A percentile compares a stretch with the other conserved stretches of the same genome.
Conservation (phyloP, 345 rosid genomes). For the Populus euphratica region DNA sequence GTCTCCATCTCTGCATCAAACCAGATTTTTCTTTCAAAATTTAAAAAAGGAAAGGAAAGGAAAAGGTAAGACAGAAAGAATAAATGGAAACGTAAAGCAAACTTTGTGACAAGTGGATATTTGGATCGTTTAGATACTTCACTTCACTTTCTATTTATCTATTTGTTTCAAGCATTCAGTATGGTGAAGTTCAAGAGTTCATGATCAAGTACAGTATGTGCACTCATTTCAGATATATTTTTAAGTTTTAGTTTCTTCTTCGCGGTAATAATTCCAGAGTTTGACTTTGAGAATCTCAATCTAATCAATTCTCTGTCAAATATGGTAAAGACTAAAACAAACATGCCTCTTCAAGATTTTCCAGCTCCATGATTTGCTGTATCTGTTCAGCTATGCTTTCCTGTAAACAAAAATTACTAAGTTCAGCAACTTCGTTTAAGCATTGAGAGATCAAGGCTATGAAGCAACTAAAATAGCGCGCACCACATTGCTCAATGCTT, state of each 20-base stretch:
- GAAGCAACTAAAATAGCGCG: slow-evolving; percentile 22
- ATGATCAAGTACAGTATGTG: not conserved
- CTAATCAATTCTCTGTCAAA: not conserved
- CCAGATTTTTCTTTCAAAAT: not conserved
- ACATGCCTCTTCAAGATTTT: slow-evolving; percentile 89
- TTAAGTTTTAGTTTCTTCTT: not conserved
- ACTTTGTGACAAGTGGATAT: not conserved
- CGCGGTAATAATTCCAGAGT: not conserved
- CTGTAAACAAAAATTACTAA: slow-evolving; percentile 39
- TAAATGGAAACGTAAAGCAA: not conserved
- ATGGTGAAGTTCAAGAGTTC: not conserved
- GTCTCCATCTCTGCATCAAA: slow-evolving; percentile 65
- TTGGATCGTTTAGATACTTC: too few species aligned
- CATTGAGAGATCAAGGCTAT: not conserved
- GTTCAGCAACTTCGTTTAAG: not conserved
- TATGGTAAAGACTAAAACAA: not conserved
- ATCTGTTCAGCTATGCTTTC: slow-evolving; percentile 78
- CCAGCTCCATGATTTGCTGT: slow-evolving; percentile 87
- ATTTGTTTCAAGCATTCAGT: not conserved
- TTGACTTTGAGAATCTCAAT: not conserved
- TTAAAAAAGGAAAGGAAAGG: not conserved
- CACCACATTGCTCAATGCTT: slow-evolving; percentile 72
- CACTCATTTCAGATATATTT: not conserved
- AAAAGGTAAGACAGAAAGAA: not conserved
- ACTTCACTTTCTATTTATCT: not conserved